Percentiles rank a stretch among this genome's conserved stretches.
Conservation (phyloP, 2,329 filamentous ascomycete genomes). For the Xylariaceae sp. region DNA sequence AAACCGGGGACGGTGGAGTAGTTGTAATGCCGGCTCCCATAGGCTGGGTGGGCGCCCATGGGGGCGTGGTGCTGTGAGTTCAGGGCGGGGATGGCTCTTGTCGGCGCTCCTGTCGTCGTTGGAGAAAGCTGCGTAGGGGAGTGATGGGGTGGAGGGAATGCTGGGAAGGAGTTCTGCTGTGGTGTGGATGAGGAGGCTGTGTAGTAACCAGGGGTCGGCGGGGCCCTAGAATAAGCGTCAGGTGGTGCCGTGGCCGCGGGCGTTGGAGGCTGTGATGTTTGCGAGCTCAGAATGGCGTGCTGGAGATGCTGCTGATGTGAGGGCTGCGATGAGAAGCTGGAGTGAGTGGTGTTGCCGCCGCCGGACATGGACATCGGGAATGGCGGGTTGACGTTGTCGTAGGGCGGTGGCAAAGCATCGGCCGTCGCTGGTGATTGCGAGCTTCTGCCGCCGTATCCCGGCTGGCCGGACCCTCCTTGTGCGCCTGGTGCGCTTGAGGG, state of each 20-base stretch:
- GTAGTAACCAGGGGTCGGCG: constrained; percentile 59
- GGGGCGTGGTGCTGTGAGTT: constrained; percentile 36
- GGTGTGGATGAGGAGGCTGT: constrained; percentile 43
- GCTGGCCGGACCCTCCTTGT: constrained; percentile 11
- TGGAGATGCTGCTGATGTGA: constrained; percentile 31
- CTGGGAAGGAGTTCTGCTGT: constrained; percentile 42
- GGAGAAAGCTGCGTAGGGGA: constrained; percentile 42
- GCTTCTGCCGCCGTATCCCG: constrained; percentile 43
- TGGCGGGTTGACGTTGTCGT: constrained; percentile 60
- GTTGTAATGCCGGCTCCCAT: constrained; percentile 41
- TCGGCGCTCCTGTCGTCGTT: constrained; percentile 36
- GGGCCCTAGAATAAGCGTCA: constrained; percentile 53
- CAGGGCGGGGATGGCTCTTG: constrained; percentile 36
- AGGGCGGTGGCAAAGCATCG: constrained; percentile 61
- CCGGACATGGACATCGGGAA: constrained; percentile 58
- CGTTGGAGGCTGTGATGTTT: constrained; percentile 45
- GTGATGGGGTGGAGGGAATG: constrained; percentile 37
- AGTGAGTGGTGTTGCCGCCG: constrained; percentile 41
- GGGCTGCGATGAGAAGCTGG: constrained; percentile 29
- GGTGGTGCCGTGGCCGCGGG: constrained; percentile 53
- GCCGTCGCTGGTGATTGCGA: constrained; percentile 54
- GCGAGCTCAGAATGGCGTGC: constrained; percentile 44
- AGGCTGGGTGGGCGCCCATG: constrained; percentile 53
- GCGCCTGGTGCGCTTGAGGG: constrained; percentile 31
- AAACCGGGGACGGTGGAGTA: constrained; percentile 49